phyloP scores from a whole-genome alignment of 495 filamentous ascomycete genomes.

The Trichocladium antarcticum region DNA sequence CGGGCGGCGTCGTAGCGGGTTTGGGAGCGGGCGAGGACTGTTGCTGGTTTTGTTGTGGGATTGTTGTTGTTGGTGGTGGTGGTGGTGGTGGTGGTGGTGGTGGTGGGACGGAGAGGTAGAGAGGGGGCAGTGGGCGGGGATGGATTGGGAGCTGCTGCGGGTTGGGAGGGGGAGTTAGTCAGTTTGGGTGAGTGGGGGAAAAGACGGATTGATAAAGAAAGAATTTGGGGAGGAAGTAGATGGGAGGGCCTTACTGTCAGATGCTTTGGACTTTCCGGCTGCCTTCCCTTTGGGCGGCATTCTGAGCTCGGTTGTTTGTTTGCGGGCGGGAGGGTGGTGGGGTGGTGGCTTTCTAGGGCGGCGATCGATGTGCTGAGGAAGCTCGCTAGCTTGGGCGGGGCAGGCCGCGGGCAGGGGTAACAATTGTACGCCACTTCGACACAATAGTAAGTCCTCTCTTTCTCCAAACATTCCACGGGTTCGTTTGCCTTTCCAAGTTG shows the following conservation, averaged over 20 bases:
- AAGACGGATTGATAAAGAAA: not conserved
- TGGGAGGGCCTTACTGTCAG: constrained; percentile 10
- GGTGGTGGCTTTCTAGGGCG: constrained; percentile 4
- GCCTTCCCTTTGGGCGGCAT: constrained; percentile 29
- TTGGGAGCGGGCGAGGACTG: constrained; percentile 24
- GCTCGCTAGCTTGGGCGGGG: not conserved
- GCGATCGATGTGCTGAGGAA: not conserved
- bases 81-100: not conserved
- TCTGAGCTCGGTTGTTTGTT: constrained; percentile 11
- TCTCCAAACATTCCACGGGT: not conserved
- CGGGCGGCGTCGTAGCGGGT: constrained; percentile 29
- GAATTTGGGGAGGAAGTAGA: not conserved
- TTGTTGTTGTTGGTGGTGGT: not conserved
- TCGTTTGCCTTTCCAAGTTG: not conserved
- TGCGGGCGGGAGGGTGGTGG: constrained; percentile 6
- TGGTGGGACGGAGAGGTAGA: not conserved
- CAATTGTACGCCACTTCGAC: constrained; percentile 8
- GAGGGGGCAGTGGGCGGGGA: too few relatives aligned
- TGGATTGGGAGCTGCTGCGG: constrained; percentile 3
- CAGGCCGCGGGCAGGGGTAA: not conserved
- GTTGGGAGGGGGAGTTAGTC: not conserved
- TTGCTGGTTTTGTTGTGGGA: not conserved
- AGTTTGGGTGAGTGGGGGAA: not conserved
- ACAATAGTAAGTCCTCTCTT: constrained; percentile 10
- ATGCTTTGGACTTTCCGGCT: constrained; percentile 23